Evolutionary conservation across 257 asterid species (phyloP).

Genomic region (Lavandula angustifolia): DNA sequence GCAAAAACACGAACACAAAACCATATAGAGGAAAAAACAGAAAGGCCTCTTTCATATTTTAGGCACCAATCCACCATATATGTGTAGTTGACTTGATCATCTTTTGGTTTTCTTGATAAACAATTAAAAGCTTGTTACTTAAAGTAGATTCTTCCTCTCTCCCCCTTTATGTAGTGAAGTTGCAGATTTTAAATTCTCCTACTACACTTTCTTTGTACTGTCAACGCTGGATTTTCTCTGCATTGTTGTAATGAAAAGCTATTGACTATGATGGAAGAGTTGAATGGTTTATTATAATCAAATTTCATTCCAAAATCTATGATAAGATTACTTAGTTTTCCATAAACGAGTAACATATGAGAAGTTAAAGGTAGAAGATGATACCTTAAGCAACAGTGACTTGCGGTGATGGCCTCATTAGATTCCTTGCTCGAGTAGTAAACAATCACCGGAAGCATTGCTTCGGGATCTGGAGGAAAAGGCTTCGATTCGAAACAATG

Average conservation of each 20-base stretch:
- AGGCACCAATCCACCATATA: background rate
- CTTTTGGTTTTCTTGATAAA: background rate
- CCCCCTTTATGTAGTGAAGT: background rate
- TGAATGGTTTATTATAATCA: background rate
- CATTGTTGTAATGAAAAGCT: background rate
- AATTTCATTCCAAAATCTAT: background rate
- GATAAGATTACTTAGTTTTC: background rate
- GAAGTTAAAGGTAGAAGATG: background rate
- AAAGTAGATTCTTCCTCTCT: background rate
- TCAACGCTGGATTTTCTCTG: background rate
- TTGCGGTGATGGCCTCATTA: background rate
- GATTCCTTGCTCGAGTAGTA: constrained; percentile 6
- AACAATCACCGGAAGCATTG: constrained; percentile 12
- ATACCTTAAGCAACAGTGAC: background rate
- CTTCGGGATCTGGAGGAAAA: background rate
- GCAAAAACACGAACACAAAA: too few relatives aligned
- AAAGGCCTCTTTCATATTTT: too few relatives aligned
- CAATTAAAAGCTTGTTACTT: background rate
- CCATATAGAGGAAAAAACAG: too few relatives aligned
- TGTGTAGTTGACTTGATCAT: constrained; percentile 3
- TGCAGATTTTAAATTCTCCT: too few relatives aligned
- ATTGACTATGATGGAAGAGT: background rate
- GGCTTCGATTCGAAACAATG: background rate
- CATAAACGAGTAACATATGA: background rate
- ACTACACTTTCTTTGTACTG: background rate